These are phyloP conservation scores for Boletales sp. DNA, from an alignment of 768 basidiomycete genomes.

Conservation along the genomic window DNA sequence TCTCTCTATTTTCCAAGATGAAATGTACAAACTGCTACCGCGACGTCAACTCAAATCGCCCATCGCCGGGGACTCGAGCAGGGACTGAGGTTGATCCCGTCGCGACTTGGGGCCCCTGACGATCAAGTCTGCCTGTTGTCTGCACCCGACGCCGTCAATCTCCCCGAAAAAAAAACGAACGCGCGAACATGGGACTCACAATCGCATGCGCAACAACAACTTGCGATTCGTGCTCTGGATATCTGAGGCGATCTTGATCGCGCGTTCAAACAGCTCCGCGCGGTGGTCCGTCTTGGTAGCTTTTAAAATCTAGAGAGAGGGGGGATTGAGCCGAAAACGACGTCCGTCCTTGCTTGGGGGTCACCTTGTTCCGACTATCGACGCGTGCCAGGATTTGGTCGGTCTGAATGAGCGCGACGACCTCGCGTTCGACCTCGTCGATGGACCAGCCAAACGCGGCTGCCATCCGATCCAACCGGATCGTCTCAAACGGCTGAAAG, in stretches of 20 bases:
- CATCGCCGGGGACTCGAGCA: slow-evolving; percentile 15
- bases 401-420: slow-evolving; percentile 73
- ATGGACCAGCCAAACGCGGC: slow-evolving; percentile 80
- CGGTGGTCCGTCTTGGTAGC: slow-evolving; percentile 80
- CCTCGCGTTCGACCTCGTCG: slow-evolving; percentile 65
- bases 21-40: not conserved
- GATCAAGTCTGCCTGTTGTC: slow-evolving; percentile 78
- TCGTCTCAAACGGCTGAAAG: slow-evolving; percentile 86
- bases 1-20: not conserved
- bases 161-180: not conserved
- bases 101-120: slow-evolving; percentile 59
- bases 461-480: slow-evolving; percentile 82
- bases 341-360: not conserved
- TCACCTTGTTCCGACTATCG: slow-evolving; percentile 85
- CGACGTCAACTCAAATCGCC: slow-evolving; percentile 11
- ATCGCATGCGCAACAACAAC: slow-evolving; percentile 73
- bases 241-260: slow-evolving; percentile 68
- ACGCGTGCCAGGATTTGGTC: slow-evolving; percentile 80
- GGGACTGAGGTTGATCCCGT: slow-evolving; percentile 18
- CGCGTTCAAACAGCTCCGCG: slow-evolving; percentile 68
- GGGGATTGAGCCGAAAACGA: not conserved
- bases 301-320: slow-evolving; percentile 57
- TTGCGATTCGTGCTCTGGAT: slow-evolving; percentile 75
- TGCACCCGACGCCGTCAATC: slow-evolving; percentile 27
- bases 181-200: slow-evolving; percentile 48